These are phyloP conservation scores for Candida stauntonica DNA, from an alignment of 805 yeast species.

Conservation along the genomic window DNA sequence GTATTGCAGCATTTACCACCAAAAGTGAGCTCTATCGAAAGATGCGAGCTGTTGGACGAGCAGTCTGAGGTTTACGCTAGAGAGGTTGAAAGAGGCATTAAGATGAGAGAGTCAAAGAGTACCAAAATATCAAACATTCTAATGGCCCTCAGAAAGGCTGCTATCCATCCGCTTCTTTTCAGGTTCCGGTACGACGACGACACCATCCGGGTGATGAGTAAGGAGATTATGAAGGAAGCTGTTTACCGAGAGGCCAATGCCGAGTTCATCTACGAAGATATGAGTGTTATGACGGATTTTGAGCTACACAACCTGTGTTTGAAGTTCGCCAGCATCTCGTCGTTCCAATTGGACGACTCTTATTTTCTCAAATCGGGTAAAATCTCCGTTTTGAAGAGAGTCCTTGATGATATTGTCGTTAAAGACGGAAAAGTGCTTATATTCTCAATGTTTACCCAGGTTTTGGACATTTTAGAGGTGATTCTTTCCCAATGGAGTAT, in stretches of 20 bases:
- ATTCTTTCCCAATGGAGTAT: constrained; percentile 60
- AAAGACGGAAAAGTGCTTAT: constrained; percentile 66
- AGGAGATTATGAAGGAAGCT: constrained; percentile 74
- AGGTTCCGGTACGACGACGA: constrained; percentile 58
- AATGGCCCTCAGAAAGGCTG: constrained; percentile 88
- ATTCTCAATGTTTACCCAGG: constrained; percentile 90
- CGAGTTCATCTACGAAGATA: constrained; percentile 81
- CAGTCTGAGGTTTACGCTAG: constrained; percentile 60
- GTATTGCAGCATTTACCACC: constrained; percentile 86
- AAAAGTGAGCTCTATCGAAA: constrained; percentile 59
- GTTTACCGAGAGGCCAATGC: constrained; percentile 70
- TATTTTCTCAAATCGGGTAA: constrained; percentile 75
- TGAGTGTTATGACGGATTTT: constrained; percentile 91
- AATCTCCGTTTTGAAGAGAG: constrained; percentile 47
- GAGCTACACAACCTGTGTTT: constrained; percentile 75
- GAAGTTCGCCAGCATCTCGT: constrained; percentile 64
- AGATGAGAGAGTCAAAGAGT: constrained; percentile 24
- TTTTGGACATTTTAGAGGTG: constrained; percentile 80
- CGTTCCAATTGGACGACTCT: constrained; percentile 49
- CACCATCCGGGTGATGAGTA: constrained; percentile 61
- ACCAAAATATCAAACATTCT: constrained; percentile 61
- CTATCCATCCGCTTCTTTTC: constrained; percentile 87
- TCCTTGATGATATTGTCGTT: constrained; percentile 57
- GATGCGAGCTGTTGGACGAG: constrained; percentile 54
- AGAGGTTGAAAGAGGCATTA: constrained; percentile 42